Evolutionary conservation across 2,329 filamentous ascomycete species (phyloP), one percentile per base, ranked within the genome.

Genomic region (Cordyceps fumosorosea): DNA sequence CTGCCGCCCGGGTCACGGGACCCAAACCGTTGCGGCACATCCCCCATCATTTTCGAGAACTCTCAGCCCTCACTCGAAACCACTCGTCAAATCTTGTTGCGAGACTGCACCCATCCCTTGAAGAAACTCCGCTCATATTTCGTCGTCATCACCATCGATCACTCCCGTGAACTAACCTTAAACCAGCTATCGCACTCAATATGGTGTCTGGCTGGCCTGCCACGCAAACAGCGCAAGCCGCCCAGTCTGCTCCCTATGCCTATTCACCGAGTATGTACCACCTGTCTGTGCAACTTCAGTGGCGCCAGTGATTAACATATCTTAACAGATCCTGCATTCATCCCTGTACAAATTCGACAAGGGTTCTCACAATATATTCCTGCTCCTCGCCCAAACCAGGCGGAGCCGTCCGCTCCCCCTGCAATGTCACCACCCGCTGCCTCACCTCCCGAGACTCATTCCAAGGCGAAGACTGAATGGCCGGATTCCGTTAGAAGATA

Each of bases 401-500:
- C 51, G 26, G 44, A 44, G 47, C 58, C 26, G 20, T 20, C 52
- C 65, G 67, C 66, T 64, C 55, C 69, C 64, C 65, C 70, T 64
- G 45, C 61, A 34, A 62, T 64, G 47, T 45, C 66, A 45, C 22
- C 60, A 47, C 57, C 64, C 24, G 64, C 68, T 67, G 66, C 69
- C 67, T 64, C 71, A 64, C 63, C 68, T 63, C 66, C 69, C 56
- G 65, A 67, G 63, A 69, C 73, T 67, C 70, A 69, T 65, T 73
- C 73, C 68, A 80, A 81, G 73, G 77, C 81, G 71, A 90, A 89
- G 78, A 87, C 89, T 69, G 85, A 89, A 68, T 98, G 91, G 88
- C 88, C 92, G 37, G 79, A 84, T 50, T 84, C 88, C n/a, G 91
- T 98, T 64, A 89, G 92, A 68, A 81, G 83, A 67, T 98, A 97